Conservation (phyloP, 305 asterid genomes). For the Fraxinus angustifolia region DNA sequence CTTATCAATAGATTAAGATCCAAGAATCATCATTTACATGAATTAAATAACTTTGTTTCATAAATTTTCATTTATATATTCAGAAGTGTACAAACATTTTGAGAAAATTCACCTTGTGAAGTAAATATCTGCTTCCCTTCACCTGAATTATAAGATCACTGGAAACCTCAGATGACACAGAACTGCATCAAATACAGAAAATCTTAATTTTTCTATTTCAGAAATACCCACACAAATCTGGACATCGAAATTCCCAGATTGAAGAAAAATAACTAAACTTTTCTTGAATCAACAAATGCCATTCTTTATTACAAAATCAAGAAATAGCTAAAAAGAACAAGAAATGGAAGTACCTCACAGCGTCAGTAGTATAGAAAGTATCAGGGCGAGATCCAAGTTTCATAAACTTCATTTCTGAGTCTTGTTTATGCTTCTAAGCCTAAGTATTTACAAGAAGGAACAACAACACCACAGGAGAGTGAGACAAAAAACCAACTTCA, state of each 20-base stretch:
- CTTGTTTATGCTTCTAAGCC: background rate
- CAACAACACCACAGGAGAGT: constrained; percentile 26
- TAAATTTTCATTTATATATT: background rate
- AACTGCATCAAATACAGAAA: constrained; percentile 32
- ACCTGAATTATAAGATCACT: constrained; percentile 72
- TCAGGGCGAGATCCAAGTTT: constrained; percentile 65
- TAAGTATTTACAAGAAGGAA: constrained; percentile 21
- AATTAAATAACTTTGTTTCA: background rate
- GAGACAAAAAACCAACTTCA: constrained; percentile 25
- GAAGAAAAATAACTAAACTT: background rate
- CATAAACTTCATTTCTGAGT: constrained; percentile 57
- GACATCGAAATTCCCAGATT: background rate
- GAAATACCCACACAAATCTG: background rate
- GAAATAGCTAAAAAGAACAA: background rate
- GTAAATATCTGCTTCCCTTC: constrained; percentile 55
- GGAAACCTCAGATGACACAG: constrained; percentile 64
- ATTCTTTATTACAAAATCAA: background rate
- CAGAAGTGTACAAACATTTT: background rate
- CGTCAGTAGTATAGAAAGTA: constrained; percentile 53
- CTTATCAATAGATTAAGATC: background rate
- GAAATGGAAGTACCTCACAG: constrained; percentile 39
- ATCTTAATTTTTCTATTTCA: background rate
- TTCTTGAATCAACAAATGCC: background rate
- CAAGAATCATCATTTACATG: background rate
- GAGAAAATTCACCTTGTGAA: constrained; percentile 54